A percentile compares a stretch with the other conserved stretches of the same genome.
Evolutionary conservation across 768 basidiomycete genomes (phyloP).

Genomic region (Imleria badia): DNA sequence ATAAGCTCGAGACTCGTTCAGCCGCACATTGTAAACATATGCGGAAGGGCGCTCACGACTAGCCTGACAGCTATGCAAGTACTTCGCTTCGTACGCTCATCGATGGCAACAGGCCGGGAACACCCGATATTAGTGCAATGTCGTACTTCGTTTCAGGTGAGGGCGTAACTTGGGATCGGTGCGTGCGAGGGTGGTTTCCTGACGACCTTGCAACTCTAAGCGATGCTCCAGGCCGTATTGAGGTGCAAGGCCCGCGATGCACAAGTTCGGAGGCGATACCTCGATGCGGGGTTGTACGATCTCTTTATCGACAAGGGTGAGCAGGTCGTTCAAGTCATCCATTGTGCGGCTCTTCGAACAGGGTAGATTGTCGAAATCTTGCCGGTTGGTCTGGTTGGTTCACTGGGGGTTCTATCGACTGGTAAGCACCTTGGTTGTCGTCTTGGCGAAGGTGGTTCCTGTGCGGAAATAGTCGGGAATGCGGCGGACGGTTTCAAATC

Average conservation of each 20-base stretch:
- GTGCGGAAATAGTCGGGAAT: constrained; percentile 8
- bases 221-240: constrained; percentile 18
- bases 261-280: constrained; percentile 22
- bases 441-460: not conserved
- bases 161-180: not conserved
- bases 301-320: constrained; percentile 23
- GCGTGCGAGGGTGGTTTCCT: not conserved
- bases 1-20: constrained; percentile 25
- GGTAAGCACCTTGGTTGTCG: constrained; percentile 8
- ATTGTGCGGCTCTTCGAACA: constrained; percentile 22
- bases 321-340: constrained; percentile 22
- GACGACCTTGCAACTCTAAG: constrained; percentile 22
- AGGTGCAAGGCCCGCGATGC: constrained; percentile 17
- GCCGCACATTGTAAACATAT: constrained; percentile 17
- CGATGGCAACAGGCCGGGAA: constrained; percentile 27
- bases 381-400: constrained; percentile 20
- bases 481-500: constrained; percentile 26
- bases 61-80: constrained; percentile 24
- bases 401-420: constrained; percentile 23
- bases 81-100: constrained; percentile 23
- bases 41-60: not conserved
- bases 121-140: constrained; percentile 27
- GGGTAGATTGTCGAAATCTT: constrained; percentile 12
- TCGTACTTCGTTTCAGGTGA: constrained; percentile 27
- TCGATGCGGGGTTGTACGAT: constrained; percentile 26